Evolutionary conservation across 2,329 filamentous ascomycete genomes (phyloP).

Genomic region (Botrytis byssoidea): DNA sequence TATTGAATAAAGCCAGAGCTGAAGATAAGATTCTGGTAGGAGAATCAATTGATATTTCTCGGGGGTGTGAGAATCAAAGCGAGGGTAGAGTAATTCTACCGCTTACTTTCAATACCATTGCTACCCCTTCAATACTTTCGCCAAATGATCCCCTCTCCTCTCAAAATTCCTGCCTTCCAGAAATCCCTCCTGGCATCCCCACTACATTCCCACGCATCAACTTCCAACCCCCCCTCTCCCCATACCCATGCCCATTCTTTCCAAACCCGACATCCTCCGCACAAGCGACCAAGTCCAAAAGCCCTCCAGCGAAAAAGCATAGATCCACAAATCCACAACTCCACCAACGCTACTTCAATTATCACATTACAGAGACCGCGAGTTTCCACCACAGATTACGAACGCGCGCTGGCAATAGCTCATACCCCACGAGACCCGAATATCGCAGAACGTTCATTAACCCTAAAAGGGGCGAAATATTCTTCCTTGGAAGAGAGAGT

Average conservation of each 20-base stretch:
- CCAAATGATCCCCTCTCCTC: constrained; percentile 29
- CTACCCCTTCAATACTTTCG: constrained; percentile 24
- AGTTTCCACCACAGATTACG: constrained; percentile 40
- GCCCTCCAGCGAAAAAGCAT: constrained; percentile 35
- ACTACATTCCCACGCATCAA: constrained; percentile 32
- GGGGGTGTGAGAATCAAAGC: constrained; percentile 6
- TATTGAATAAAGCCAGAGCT: background rate
- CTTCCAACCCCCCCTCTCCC: constrained; percentile 32
- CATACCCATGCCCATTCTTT: constrained; percentile 26
- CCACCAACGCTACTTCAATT: constrained; percentile 38
- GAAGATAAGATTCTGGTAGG: background rate
- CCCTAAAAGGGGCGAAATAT: background rate
- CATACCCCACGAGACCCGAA: constrained; percentile 29
- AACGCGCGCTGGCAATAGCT: constrained; percentile 41
- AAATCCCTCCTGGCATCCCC: constrained; percentile 23
- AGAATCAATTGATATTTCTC: background rate
- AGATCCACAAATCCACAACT: constrained; percentile 37
- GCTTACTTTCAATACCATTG: background rate
- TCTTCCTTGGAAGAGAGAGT: constrained; percentile 37
- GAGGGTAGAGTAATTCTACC: constrained; percentile 7
- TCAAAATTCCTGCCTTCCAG: background rate
- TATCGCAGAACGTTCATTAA: constrained; percentile 21
- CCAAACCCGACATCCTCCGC: constrained; percentile 29
- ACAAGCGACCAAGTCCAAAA: constrained; percentile 27
- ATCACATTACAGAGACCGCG: constrained; percentile 38